Evolutionary conservation across 192 early-diverging fungal species (phyloP).

Genomic region (Umbelopsis sp.): DNA sequence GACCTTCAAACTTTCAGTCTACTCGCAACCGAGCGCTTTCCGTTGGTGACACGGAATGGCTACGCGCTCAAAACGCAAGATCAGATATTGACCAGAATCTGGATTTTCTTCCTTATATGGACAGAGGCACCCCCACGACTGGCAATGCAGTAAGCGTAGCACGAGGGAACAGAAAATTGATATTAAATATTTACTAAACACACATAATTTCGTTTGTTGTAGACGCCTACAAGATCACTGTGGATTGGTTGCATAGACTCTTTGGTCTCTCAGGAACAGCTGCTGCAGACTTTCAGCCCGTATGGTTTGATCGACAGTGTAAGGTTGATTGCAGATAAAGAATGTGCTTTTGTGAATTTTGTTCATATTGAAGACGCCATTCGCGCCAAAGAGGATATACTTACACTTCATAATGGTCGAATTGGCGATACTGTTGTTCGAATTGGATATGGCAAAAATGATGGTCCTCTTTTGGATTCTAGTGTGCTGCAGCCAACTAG

Average conservation of each 20-base stretch:
- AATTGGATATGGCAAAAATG: constrained; percentile 82
- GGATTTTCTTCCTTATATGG: not conserved
- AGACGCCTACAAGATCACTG: constrained; percentile 81
- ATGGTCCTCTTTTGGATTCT: constrained; percentile 41
- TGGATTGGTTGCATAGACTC: constrained; percentile 95
- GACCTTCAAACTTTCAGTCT: not conserved
- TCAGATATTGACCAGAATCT: constrained; percentile 2
- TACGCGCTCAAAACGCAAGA: constrained; percentile 7
- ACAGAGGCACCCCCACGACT: not conserved
- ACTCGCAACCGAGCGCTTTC: constrained; percentile 3
- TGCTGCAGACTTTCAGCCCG: constrained; percentile 80
- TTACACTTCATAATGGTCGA: constrained; percentile 64
- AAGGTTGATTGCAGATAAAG: constrained; percentile 88
- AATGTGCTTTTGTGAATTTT: constrained; percentile 96
- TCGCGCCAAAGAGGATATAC: constrained; percentile 83
- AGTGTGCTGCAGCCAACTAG: constrained; percentile 7
- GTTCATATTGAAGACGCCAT: constrained; percentile 84
- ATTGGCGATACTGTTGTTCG: constrained; percentile 81
- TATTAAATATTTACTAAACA: not conserved
- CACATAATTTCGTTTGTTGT: constrained; percentile 6
- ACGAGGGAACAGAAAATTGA: not conserved
- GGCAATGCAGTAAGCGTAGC: constrained; percentile 6
- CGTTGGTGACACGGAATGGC: constrained; percentile 15
- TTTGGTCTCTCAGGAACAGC: constrained; percentile 72
- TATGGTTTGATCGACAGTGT: constrained; percentile 91